Conservation (phyloP, 2,329 filamentous ascomycete genomes). For the Emydomyces testavorans region DNA sequence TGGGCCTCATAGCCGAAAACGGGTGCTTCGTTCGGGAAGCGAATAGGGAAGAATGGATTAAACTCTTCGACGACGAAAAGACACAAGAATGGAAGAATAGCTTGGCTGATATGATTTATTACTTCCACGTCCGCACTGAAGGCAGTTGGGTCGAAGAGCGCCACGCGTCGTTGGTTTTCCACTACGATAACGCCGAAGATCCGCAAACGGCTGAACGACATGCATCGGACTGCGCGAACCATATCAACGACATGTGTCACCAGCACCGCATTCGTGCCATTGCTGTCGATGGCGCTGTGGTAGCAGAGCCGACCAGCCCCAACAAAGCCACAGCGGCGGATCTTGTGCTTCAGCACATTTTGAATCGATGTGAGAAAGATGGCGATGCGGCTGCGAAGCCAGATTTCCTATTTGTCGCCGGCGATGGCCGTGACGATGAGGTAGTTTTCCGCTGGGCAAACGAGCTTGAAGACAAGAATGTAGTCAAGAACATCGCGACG, state of each 20-base stretch:
- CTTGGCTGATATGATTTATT: conserved; percentile 70
- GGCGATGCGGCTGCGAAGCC: conserved; percentile 35
- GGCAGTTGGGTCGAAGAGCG: conserved; percentile 80
- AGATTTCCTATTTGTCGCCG: conserved; percentile 81
- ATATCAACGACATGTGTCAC: conserved; percentile 89
- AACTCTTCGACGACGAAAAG: conserved; percentile 60
- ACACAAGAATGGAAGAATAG: conserved; percentile 71
- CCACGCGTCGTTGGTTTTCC: conserved; percentile 84
- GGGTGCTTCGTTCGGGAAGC: conserved; percentile 77
- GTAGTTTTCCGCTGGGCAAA: conserved; percentile 94
- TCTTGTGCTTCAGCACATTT: conserved; percentile 56
- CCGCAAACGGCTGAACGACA: conserved; percentile 62
- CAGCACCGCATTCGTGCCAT: conserved; percentile 74
- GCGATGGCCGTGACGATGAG: conserved; percentile 87
- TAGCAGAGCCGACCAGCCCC: conserved; percentile 75
- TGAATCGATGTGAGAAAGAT: conserved; percentile 43
- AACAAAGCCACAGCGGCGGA: conserved; percentile 77
- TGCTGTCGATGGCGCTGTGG: conserved; percentile 63
- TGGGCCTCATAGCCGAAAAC: conserved; percentile 89
- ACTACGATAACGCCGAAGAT: conserved; percentile 75
- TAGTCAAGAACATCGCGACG: conserved; percentile 61
- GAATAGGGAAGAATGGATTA: conserved; percentile 58
- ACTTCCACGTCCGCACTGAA: conserved; percentile 81
- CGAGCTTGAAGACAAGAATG: conserved; percentile 48
- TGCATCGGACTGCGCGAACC: conserved; percentile 79